These are phyloP conservation scores for Colletotrichum musae DNA, from an alignment of 2,329 filamentous ascomycete genomes.

Conservation along the genomic window DNA sequence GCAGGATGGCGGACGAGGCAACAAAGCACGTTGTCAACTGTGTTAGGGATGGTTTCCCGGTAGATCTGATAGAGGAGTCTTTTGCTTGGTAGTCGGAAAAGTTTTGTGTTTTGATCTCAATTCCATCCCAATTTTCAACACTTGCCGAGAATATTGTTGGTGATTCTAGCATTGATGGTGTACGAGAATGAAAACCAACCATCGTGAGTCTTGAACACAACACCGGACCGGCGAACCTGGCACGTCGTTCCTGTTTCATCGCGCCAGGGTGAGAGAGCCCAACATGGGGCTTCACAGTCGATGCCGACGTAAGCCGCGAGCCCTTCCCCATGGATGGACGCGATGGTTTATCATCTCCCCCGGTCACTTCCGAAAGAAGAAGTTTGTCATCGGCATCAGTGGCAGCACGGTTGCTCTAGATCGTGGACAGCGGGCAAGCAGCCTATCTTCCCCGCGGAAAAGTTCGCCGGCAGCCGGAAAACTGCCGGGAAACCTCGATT, in stretches of 20 bases:
- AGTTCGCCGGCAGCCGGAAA: conserved; percentile 14
- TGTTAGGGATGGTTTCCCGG: conserved; percentile 32
- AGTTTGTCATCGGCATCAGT: neutral
- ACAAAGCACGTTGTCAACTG: conserved; percentile 44
- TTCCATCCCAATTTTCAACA: neutral
- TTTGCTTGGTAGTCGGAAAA: conserved; percentile 45
- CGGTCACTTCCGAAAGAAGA: neutral
- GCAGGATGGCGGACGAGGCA: conserved; percentile 49
- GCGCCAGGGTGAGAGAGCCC: neutral
- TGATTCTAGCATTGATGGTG: no score
- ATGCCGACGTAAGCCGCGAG: neutral
- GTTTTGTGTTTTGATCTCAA: neutral
- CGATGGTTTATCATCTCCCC: neutral
- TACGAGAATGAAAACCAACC: no score
- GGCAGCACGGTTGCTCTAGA: neutral
- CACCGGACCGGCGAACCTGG: neutral
- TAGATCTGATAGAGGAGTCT: conserved; percentile 47
- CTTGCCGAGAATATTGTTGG: no score
- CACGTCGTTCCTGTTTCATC: neutral
- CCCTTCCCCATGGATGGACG: neutral
- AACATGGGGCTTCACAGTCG: neutral
- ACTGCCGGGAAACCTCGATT: neutral
- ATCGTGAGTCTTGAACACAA: neutral
- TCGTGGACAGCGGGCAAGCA: neutral
- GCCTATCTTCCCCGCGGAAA: conserved; percentile 19